Evolutionary conservation across 805 yeast species (phyloP), one percentile per base, ranked within the genome.

Genomic region (Brettanomyces bruxellensis): DNA sequence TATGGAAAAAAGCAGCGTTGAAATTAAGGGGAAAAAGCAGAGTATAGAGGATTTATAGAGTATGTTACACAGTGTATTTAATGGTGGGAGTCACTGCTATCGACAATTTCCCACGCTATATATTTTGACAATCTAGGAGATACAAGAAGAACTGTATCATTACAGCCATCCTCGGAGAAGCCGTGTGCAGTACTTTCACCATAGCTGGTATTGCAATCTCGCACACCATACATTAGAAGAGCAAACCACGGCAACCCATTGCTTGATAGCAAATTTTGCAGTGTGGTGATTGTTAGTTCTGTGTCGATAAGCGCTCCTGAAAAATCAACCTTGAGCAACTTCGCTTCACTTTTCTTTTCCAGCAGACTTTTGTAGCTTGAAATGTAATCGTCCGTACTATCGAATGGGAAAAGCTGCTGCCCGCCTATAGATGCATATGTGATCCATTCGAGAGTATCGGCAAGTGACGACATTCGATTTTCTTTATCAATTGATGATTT

Each of bases 21-120:
- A 62, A 43, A 7, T 28, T 12, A 13, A 18, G 41, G 28, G 37
- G 40, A 18, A 14, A 30, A 39, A 39, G 41, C 14, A 39, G 41
- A 18, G 18, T 32, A 40, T 7, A 22, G 18, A 40, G 8, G 34
- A 12, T 18, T 25, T 9, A 18, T 38, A 12, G 24, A 12, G 25
- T 13, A 12, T n/a, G 12, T 24, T 23, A 18, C 28, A 40, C 13
- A 35, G 7, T 35, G 13, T 35, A 35, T n/a, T 24, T 34, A 42
- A 22, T 43, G 51, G 36, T 56, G 53, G 9, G 62, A 41, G 49
- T 63, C 67, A 5, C 60, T 53, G 38, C 60, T 57, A 28, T 63
- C 63, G 8, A 52, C 51, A 13, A 60, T 47, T 40, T 59, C 58
- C 68, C 69, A 65, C 3, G 56, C 44, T 0, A 55, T 59, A 44